phyloP scores from a whole-genome alignment of 2,329 filamentous ascomycete genomes.

The Fusarium sacchari region DNA sequence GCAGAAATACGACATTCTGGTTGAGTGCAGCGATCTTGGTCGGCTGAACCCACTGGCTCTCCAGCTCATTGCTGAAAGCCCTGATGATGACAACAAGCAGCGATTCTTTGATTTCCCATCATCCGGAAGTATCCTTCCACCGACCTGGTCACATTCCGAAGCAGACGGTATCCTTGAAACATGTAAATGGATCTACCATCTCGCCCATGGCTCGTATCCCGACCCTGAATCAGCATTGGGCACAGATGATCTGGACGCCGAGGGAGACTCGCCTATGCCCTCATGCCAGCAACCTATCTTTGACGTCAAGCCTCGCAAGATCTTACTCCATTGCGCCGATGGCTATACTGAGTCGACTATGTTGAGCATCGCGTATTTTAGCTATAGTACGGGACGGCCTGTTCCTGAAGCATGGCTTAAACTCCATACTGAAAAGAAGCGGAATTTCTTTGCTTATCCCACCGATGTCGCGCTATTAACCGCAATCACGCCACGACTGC shows the following conservation, averaged over 20 bases:
- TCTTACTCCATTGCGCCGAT: conserved; percentile 93
- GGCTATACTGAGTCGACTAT: conserved; percentile 96
- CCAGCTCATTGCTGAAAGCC: conserved; percentile 67
- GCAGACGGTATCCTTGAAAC: conserved; percentile 86
- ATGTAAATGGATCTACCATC: conserved; percentile 88
- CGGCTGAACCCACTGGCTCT: conserved; percentile 77
- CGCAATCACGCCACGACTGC: conserved; percentile 77
- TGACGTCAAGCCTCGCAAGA: conserved; percentile 64
- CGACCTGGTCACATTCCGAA: conserved; percentile 84
- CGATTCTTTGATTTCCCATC: conserved; percentile 80
- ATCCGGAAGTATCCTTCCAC: conserved; percentile 89
- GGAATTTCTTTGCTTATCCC: conserved; percentile 97
- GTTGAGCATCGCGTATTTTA: conserved; percentile 89
- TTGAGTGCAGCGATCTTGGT: conserved; percentile 89
- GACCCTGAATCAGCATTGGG: conserved; percentile 51
- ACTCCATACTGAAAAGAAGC: conserved; percentile 80
- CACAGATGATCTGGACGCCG: conserved; percentile 41
- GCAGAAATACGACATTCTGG: conserved; percentile 79
- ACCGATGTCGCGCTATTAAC: conserved; percentile 87
- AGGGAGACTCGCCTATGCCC: conserved; percentile 44
- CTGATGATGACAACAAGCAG: conserved; percentile 54
- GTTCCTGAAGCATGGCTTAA: conserved; percentile 88
- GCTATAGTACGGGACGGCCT: conserved; percentile 85
- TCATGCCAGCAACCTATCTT: conserved; percentile 24
- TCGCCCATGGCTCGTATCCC: conserved; percentile 73